phyloP scores from a whole-genome alignment of 768 basidiomycete genomes.

The Galerina sulciceps region DNA sequence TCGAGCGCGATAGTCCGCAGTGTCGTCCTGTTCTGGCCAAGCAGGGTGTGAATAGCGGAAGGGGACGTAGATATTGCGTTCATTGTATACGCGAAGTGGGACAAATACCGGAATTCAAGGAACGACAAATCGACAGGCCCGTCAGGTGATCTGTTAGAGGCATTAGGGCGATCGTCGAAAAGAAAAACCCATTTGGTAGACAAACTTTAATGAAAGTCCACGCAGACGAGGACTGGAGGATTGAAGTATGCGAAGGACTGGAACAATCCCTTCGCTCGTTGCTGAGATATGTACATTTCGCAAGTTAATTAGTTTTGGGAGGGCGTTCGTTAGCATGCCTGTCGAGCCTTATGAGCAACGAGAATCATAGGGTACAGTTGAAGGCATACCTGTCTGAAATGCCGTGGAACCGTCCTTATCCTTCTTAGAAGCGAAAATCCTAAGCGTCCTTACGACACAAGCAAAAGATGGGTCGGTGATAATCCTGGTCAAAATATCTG shows the following conservation, averaged over 20 bases:
- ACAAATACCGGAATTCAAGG: conserved; percentile 57
- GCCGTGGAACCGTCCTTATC: conserved; percentile 55
- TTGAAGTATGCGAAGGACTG: conserved; percentile 58
- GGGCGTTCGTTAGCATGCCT: conserved; percentile 74
- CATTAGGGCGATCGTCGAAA: background rate
- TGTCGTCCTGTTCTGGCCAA: conserved; percentile 54
- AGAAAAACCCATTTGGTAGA: background rate
- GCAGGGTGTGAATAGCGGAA: conserved; percentile 45
- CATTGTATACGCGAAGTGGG: conserved; percentile 60
- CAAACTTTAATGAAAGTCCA: conserved; percentile 61
- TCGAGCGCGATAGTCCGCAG: conserved; percentile 60
- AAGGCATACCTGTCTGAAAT: conserved; percentile 62
- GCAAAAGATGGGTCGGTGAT: conserved; percentile 66
- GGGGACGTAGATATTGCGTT: conserved; percentile 33
- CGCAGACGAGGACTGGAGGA: conserved; percentile 53
- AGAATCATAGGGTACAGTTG: background rate
- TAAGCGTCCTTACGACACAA: conserved; percentile 56
- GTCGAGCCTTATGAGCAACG: background rate
- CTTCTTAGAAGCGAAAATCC: conserved; percentile 57
- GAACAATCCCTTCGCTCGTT: conserved; percentile 52
- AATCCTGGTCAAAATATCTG: conserved; percentile 71
- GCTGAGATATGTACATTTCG: conserved; percentile 67
- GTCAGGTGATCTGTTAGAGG: conserved; percentile 41
- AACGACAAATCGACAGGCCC: conserved; percentile 47
- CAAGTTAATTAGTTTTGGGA: conserved; percentile 65